phyloP scores from a whole-genome alignment of 345 rosid genomes.

The Cochlearia excelsa region DNA sequence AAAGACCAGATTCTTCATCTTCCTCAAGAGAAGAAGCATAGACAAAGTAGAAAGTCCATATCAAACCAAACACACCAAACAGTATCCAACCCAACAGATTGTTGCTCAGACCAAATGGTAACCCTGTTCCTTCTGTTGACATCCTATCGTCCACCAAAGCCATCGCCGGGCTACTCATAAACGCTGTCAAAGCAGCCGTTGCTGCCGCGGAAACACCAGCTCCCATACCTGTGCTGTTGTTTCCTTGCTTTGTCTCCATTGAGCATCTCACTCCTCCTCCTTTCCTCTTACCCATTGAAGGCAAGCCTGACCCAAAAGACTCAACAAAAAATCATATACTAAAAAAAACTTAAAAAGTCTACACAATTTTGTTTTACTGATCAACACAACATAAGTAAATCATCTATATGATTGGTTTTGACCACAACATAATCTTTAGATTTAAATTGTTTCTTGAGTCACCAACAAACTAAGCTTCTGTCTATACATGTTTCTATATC shows the following conservation, averaged over 20 bases:
- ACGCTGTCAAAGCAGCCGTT: conserved; percentile 54
- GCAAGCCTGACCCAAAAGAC: conserved; percentile 50
- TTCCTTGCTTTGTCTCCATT: conserved; percentile 38
- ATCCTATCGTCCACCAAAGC: conserved; percentile 90
- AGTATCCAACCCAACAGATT: conserved; percentile 92
- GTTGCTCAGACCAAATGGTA: conserved; percentile 95
- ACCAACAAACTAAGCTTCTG: conserved; percentile 5
- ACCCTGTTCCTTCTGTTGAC: conserved; percentile 87
- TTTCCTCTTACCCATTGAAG: conserved; percentile 44
- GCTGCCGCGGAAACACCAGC: conserved; percentile 45
- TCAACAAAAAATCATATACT: neutral
- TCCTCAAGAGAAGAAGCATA: conserved; percentile 66
- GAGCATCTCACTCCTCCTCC: conserved; percentile 66
- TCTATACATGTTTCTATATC: conserved; percentile 2
- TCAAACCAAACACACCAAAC: conserved; percentile 74
- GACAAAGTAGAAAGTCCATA: conserved; percentile 70
- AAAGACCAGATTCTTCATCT: conserved; percentile 88
- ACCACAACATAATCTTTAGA: neutral
- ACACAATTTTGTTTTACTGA: too few species aligned
- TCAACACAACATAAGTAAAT: too few species aligned
- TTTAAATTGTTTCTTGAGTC: conserved; percentile 6
- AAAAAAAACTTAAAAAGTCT: too few species aligned
- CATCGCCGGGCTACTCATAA: conserved; percentile 68
- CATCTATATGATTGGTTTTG: neutral
- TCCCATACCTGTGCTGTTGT: conserved; percentile 25